A percentile compares a stretch with the other conserved stretches of the same genome.
Evolutionary conservation across 108 stramenopile genomes (phyloP).

Genomic region (Bacterosira constricta): DNA sequence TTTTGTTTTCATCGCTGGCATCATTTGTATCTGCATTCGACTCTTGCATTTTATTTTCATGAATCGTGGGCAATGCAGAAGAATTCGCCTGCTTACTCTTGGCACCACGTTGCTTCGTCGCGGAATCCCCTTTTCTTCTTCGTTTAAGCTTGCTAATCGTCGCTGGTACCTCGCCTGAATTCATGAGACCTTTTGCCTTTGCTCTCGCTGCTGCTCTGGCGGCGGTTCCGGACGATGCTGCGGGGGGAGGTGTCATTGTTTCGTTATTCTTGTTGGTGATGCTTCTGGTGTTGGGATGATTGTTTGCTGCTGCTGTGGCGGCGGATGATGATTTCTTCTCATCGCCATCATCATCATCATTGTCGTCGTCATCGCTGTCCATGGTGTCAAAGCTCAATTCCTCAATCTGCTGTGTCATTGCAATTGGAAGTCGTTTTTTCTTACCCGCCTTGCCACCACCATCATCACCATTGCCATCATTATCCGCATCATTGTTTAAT

Average conservation of each 20-base stretch:
- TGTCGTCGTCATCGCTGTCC: background rate
- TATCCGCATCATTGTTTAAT: too few species aligned
- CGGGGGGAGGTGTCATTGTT: background rate
- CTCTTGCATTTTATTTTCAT: background rate
- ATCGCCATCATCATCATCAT: background rate
- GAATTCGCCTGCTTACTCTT: too few species aligned
- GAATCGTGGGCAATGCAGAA: background rate
- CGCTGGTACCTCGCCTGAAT: conserved; percentile 15
- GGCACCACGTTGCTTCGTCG: too few species aligned
- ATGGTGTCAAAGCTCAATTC: conserved; percentile 19
- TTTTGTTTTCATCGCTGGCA: background rate
- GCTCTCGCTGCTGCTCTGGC: background rate
- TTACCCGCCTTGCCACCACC: background rate
- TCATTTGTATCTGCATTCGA: background rate
- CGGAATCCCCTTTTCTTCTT: background rate
- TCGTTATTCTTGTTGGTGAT: background rate
- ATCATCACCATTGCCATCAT: background rate
- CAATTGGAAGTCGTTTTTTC: background rate
- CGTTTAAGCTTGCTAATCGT: conserved; percentile 26
- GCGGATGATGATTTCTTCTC: background rate
- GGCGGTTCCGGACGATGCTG: background rate
- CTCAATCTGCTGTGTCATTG: conserved; percentile 56
- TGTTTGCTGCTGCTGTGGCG: background rate
- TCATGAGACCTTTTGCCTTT: background rate
- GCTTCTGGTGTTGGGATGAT: background rate